phyloP scores from a whole-genome alignment of 1,284 basidiomycete genomes.

The Coriolopsis trogii region DNA sequence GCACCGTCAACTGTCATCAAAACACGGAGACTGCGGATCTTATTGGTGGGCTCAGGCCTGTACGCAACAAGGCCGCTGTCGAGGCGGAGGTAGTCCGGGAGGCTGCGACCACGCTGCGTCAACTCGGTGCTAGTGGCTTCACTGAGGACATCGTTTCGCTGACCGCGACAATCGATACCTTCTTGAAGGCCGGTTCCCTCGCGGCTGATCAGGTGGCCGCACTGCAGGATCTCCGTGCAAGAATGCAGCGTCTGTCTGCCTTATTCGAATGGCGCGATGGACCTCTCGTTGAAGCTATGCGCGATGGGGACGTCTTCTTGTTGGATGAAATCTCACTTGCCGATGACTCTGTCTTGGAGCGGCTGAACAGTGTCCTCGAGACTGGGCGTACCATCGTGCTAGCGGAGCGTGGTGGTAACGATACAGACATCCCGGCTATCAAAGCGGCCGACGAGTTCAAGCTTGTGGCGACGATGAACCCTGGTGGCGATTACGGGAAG shows the following conservation, averaged over 20 bases:
- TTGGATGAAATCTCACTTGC: conserved; percentile 98
- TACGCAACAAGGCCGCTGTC: conserved; percentile 73
- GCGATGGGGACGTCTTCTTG: conserved; percentile 82
- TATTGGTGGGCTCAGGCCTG: conserved; percentile 91
- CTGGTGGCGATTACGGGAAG: conserved; percentile 98
- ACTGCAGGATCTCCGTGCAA: conserved; percentile 46
- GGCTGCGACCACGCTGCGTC: conserved; percentile 42
- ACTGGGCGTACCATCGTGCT: conserved; percentile 89
- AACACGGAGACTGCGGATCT: conserved; percentile 99
- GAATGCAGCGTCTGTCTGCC: conserved; percentile 57
- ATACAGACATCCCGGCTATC: conserved; percentile 71
- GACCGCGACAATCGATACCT: conserved; percentile 36
- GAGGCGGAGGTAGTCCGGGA: conserved; percentile 52
- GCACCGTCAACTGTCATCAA: conserved; percentile 94
- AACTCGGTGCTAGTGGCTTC: conserved; percentile 39
- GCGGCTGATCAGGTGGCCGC: conserved; percentile 34
- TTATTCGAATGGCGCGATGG: conserved; percentile 98
- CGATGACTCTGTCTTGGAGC: conserved; percentile 97
- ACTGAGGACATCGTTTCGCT: conserved; percentile 41
- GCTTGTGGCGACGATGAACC: conserved; percentile 98
- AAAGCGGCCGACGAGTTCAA: conserved; percentile 77
- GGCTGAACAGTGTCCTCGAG: conserved; percentile 96
- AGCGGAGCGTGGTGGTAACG: conserved; percentile 88
- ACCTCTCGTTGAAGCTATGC: conserved; percentile 93
- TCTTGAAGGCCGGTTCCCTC: conserved; percentile 39